Percentiles rank a stretch among this genome's conserved stretches.
Conservation (phyloP, 345 rosid species). For the Viola odorata region DNA sequence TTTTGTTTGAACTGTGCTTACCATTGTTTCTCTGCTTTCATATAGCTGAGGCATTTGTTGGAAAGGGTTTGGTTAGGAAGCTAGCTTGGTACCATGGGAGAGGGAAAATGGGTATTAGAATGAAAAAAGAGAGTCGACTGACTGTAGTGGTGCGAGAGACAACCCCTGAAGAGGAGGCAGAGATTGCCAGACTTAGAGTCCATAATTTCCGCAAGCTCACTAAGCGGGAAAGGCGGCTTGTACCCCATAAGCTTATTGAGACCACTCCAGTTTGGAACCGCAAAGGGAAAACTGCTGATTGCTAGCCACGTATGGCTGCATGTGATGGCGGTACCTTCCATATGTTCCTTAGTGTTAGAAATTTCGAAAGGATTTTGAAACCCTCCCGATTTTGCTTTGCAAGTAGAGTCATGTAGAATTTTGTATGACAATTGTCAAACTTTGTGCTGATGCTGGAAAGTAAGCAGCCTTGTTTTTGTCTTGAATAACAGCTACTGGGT, state of each 20-base stretch:
- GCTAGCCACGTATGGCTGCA: neutral
- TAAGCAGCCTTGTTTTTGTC: slow-evolving; percentile 1
- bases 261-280: slow-evolving; percentile 82
- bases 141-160: slow-evolving; percentile 80
- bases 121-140: slow-evolving; percentile 64
- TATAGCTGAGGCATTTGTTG: slow-evolving; percentile 89
- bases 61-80: slow-evolving; percentile 70
- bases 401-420: neutral
- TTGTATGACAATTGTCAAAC: neutral
- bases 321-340: neutral
- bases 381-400: neutral
- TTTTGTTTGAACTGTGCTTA: neutral
- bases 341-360: neutral
- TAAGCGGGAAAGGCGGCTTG: slow-evolving; percentile 64
- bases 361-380: slow-evolving; percentile 1
- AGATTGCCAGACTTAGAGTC: slow-evolving; percentile 75
- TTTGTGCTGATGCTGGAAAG: neutral
- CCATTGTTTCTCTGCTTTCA: neutral
- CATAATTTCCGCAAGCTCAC: slow-evolving; percentile 67
- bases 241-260: slow-evolving; percentile 77
- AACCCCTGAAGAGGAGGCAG: slow-evolving; percentile 79
- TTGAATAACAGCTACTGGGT: too few species aligned
- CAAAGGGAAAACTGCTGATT: slow-evolving; percentile 32
- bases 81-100: slow-evolving; percentile 57
- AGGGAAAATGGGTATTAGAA: slow-evolving; percentile 55